phyloP scores from a whole-genome alignment of 2,329 filamentous ascomycete species.

The Colletotrichum gloeosporioides region DNA sequence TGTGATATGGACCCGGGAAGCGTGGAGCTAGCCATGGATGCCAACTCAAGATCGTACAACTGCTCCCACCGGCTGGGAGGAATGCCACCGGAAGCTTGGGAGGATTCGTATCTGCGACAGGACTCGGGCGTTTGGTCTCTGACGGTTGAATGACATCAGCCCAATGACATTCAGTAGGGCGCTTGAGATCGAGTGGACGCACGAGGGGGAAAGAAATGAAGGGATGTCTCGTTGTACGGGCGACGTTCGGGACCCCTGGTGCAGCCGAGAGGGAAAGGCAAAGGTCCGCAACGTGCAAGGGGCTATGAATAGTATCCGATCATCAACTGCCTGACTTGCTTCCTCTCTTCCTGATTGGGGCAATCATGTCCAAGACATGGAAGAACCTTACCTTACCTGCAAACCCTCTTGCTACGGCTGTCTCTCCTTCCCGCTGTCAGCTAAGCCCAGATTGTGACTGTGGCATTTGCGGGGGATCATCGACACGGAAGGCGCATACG shows the following conservation, averaged over 20 bases:
- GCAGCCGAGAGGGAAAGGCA: background rate
- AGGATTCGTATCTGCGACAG: background rate
- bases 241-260: background rate
- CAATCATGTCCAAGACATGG: background rate
- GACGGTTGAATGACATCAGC: background rate
- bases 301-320: background rate
- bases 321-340: background rate
- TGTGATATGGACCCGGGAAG: background rate
- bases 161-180: background rate
- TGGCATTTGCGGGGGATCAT: background rate
- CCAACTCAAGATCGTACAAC: background rate
- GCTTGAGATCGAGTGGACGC: background rate
- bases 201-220: background rate
- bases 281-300: background rate
- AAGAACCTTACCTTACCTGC: background rate
- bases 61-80: background rate
- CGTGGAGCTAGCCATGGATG: background rate
- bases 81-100: background rate
- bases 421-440: background rate
- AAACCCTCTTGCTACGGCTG: background rate
- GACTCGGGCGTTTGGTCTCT: background rate
- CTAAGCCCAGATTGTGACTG: background rate
- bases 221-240: background rate
- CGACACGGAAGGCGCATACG: background rate
- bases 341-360: background rate